A percentile compares a stretch with the other conserved stretches of the same genome.
These are phyloP conservation scores for Phialophora macrospora DNA, from an alignment of 2,329 filamentous ascomycete species.

Conservation along the genomic window DNA sequence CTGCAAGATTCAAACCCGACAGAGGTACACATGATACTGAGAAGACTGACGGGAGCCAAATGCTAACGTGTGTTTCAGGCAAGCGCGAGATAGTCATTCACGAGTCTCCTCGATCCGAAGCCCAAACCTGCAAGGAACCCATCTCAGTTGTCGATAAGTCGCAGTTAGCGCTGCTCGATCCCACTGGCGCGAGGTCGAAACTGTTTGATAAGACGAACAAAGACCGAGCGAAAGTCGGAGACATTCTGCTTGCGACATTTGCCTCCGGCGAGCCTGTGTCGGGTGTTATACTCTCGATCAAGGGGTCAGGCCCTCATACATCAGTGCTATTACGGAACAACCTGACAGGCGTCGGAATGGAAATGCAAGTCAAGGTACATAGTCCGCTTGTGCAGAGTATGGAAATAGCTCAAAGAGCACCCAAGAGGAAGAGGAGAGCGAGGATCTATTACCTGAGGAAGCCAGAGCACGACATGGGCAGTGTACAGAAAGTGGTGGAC, in stretches of 20 bases:
- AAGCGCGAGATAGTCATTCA: constrained; percentile 59
- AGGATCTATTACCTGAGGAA: constrained; percentile 87
- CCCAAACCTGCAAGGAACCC: constrained; percentile 60
- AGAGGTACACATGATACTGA: constrained; percentile 42
- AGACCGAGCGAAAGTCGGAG: constrained; percentile 80
- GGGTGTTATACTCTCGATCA: constrained; percentile 85
- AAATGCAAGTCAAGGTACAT: constrained; percentile 98
- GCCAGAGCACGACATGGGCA: constrained; percentile 84
- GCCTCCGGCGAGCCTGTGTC: constrained; percentile 86
- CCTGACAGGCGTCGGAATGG: constrained; percentile 82
- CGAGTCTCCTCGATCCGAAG: constrained; percentile 52
- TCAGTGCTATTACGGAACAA: constrained; percentile 85
- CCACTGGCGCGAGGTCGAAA: constrained; percentile 76
- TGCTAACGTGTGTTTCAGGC: constrained; percentile 39
- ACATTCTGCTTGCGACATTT: constrained; percentile 88
- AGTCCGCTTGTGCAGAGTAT: constrained; percentile 86
- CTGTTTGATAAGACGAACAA: constrained; percentile 77
- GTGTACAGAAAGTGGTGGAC: constrained; percentile 77
- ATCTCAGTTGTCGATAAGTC: constrained; percentile 68
- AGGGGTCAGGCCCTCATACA: constrained; percentile 84
- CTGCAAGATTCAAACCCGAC: constrained; percentile 46
- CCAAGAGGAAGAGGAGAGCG: constrained; percentile 84
- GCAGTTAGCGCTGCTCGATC: constrained; percentile 79
- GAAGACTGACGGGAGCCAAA: background rate
- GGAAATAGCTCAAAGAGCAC: constrained; percentile 85